Conservation (phyloP, 768 basidiomycete species). For the Phlebiopsis flavidoalba region DNA sequence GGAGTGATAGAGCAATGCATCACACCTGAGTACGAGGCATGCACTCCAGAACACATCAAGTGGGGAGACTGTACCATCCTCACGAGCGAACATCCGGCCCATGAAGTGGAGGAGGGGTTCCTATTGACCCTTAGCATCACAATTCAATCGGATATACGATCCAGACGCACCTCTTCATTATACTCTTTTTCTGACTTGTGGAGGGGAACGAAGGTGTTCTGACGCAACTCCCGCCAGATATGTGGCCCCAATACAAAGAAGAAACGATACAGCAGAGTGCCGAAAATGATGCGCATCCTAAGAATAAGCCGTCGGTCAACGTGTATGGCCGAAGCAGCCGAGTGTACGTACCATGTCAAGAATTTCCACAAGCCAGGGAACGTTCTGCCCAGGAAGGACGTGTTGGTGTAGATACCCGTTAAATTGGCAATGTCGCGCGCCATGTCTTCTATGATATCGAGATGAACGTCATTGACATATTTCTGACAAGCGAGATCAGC, state of each 20-base stretch:
- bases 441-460: conserved; percentile 21
- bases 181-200: background rate
- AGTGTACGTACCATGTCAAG: conserved; percentile 19
- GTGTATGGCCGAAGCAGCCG: background rate
- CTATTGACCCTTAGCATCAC: background rate
- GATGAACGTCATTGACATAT: conserved; percentile 22
- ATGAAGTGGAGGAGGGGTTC: conserved; percentile 1
- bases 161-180: background rate
- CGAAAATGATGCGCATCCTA: conserved; percentile 11
- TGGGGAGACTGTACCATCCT: conserved; percentile 1
- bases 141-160: background rate
- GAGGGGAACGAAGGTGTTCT: background rate
- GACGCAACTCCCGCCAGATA: conserved; percentile 3
- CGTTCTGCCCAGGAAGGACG: conserved; percentile 20
- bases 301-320: background rate
- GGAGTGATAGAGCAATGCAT: background rate
- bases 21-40: conserved; percentile 25
- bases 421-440: conserved; percentile 24
- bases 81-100: conserved; percentile 4
- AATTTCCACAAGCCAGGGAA: conserved; percentile 22
- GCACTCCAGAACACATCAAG: conserved; percentile 19
- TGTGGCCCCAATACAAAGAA: conserved; percentile 2
- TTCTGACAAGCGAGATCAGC: conserved; percentile 15
- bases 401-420: conserved; percentile 28
- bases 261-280: background rate